Evolutionary conservation across 371 early-diverging fungal species (phyloP), one percentile per base, ranked within the genome.

Genomic region (Dichotomocladium elegans): DNA sequence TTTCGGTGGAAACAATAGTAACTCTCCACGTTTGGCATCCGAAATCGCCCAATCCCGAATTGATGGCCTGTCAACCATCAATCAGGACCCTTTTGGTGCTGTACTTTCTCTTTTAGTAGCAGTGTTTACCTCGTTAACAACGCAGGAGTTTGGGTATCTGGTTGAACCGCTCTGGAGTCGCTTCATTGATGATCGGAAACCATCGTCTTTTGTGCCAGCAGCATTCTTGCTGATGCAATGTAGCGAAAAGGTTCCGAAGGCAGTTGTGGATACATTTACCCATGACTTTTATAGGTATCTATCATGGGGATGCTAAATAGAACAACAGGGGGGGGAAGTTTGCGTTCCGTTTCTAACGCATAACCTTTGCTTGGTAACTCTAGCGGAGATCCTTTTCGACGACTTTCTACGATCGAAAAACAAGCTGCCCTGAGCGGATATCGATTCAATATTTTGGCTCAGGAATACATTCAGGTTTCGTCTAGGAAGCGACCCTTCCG

Each of bases 211-310:
- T 35, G 55, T 76, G 14, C 67, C 80, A 5, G 81, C 82, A 2
- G 78, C 76, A 1, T 85, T 85, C 53, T 45, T 85, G 15, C 64
- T 85, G 35, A 75, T 82, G 64, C 79, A 83, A 41, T 83, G 86
- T 45, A 82, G 81, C 26, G 83, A 83, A 43, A 72, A 81, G 30
- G 69, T 77, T 4, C 83, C 81, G 2, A 73, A 79, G 27, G 35
- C 58, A n/a, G 66, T 74, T 24, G 68, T 64, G 25, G 68, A 74
- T 25, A 34, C 66, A 4, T 72, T 67, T 31, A 63, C 61, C 2
- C 63, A 70, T 31, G 75, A 77, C 59, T 65, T 78, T 25, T 72
- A 79, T 29, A 73, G 72, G 79, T 78, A 70, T 30, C 12, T 11
- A 8, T 19, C n/a, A n/a, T n/a, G n/a, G n/a, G n/a, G n/a, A n/a